Evolutionary conservation across 192 early-diverging fungal genomes (phyloP).

Genomic region (Mortierella alpina): DNA sequence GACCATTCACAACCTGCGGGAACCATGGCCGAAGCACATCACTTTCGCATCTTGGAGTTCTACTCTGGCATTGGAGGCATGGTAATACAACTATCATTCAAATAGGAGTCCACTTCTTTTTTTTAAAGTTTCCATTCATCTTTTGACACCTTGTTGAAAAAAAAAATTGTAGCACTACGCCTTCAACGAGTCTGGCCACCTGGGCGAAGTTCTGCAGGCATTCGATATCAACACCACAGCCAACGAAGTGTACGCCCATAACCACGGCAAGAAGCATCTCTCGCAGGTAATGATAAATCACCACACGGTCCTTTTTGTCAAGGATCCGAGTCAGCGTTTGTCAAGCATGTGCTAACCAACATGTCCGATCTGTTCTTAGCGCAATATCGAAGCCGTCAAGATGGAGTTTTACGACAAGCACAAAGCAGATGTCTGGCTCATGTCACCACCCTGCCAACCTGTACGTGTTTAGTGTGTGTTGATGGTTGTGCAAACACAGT

Average conservation of each 20-base stretch:
- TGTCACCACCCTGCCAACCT: constrained; percentile 89
- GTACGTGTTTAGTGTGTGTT: constrained; percentile 11
- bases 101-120: neutral
- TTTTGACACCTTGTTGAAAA: neutral
- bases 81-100: constrained; percentile 45
- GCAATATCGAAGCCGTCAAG: constrained; percentile 72
- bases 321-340: neutral
- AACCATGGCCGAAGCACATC: constrained; percentile 17
- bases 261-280: constrained; percentile 60
- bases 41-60: constrained; percentile 64
- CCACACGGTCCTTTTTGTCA: too few relatives aligned
- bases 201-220: constrained; percentile 77
- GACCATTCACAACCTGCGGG: too few relatives aligned
- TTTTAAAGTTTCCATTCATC: neutral
- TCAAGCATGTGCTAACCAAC: neutral
- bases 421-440: constrained; percentile 78
- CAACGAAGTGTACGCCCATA: constrained; percentile 80
- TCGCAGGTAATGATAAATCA: constrained; percentile 37
- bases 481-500: too few relatives aligned
- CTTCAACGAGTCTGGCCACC: constrained; percentile 69
- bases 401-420: constrained; percentile 69
- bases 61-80: constrained; percentile 75
- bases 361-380: constrained; percentile 32
- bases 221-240: constrained; percentile 96
- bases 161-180: constrained; percentile 75